These are phyloP conservation scores for Lipomyces mesembrius DNA, from an alignment of 805 yeast species.

Conservation along the genomic window DNA sequence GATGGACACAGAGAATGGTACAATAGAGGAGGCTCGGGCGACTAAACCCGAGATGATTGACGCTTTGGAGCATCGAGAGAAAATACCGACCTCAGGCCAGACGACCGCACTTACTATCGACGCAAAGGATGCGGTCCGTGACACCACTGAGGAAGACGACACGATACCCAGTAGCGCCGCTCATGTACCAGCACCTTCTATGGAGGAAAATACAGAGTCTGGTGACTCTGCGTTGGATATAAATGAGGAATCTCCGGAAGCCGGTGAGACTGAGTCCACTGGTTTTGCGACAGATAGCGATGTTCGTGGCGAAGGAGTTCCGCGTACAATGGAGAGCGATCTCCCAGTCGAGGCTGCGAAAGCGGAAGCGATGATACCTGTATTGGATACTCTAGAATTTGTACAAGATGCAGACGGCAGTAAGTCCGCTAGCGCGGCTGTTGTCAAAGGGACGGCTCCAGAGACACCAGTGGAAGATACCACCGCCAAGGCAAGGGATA, in stretches of 20 bases:
- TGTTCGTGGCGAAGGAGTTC: neutral
- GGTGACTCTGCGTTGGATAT: neutral
- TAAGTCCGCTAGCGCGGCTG: neutral
- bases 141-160: constrained; percentile 6
- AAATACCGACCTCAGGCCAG: neutral
- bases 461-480: too few species aligned
- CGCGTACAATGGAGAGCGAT: neutral
- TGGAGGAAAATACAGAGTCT: neutral
- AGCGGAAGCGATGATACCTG: neutral
- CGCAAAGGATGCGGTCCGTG: constrained; percentile 3
- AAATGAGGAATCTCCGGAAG: neutral
- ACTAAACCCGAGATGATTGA: neutral
- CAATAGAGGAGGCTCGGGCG: neutral
- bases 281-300: neutral
- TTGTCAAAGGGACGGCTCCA: too few species aligned
- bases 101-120: neutral
- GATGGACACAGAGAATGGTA: too few species aligned
- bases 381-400: neutral
- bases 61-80: neutral
- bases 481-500: too few species aligned
- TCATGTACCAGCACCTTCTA: neutral
- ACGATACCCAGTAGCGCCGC: neutral
- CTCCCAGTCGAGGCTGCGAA: neutral
- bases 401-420: neutral
- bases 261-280: neutral